Evolutionary conservation across 495 filamentous ascomycete genomes (phyloP).

Genomic region (Penicillium atrosanguineum): DNA sequence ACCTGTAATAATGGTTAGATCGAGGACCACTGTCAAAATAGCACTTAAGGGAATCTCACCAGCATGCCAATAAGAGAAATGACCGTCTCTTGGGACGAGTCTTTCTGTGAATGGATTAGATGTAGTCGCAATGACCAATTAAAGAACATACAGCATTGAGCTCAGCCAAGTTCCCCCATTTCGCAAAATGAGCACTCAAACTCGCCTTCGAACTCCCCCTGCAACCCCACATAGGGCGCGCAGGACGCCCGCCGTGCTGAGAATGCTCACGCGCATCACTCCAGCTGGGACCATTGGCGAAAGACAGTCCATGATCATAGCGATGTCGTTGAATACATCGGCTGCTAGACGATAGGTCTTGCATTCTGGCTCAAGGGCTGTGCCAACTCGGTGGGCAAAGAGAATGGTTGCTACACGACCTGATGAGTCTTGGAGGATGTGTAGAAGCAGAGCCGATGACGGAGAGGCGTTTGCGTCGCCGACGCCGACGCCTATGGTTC

Average conservation of each 20-base stretch:
- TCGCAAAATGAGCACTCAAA: slow-evolving; percentile 88
- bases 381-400: slow-evolving; percentile 83
- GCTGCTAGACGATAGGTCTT: slow-evolving; percentile 89
- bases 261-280: slow-evolving; percentile 60
- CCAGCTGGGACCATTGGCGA: slow-evolving; percentile 73
- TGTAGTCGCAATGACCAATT: background rate
- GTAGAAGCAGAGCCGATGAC: slow-evolving; percentile 81
- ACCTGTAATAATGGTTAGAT: slow-evolving; percentile 38
- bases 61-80: slow-evolving; percentile 91
- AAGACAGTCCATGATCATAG: slow-evolving; percentile 85
- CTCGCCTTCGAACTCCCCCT: slow-evolving; percentile 88
- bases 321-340: slow-evolving; percentile 89
- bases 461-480: slow-evolving; percentile 83
- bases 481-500: slow-evolving; percentile 71
- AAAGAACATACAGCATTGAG: slow-evolving; percentile 74
- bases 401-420: slow-evolving; percentile 86
- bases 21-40: background rate
- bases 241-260: slow-evolving; percentile 74
- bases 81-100: slow-evolving; percentile 93
- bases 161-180: slow-evolving; percentile 85
- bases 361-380: slow-evolving; percentile 89
- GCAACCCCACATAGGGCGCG: slow-evolving; percentile 85
- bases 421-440: slow-evolving; percentile 80
- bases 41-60: slow-evolving; percentile 36
- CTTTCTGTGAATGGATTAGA: slow-evolving; percentile 56